Base-by-base conservation (phyloP, 2,329 filamentous ascomycete genomes). In the Penicillium hordei region DNA sequence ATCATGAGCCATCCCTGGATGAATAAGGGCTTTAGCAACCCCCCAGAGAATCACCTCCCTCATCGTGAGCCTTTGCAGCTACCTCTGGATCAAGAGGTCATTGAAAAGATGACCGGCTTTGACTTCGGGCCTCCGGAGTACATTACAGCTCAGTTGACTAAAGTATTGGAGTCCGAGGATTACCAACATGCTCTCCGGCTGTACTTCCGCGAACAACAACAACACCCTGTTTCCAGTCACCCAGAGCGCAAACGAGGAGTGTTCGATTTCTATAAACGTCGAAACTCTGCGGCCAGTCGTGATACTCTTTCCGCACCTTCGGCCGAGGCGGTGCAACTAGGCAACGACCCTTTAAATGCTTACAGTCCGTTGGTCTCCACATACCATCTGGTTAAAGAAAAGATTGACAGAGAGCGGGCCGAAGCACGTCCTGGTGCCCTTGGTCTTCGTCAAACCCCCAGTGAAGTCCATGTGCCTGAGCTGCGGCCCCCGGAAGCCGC, bases 1-100 rank as follows among this genome's bases (percentile, higher is more conserved):
- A 95, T 99, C 66, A 89, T 97, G 87, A 90, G 82, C 68, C 94
- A 99, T 71, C 90, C 92, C 1, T 99, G 94, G 94, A 92, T 97
- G 83, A 87, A 85, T 49, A 97, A 97, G 75, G 93, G 93, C 9
- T 97, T 92, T 74, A 89, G 83, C 68, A 86, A 85, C 2, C 87
- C 92, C 9, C 93, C 93, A 0, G 94, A 97, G 60, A 99, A 97
- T 69, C 91, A 90, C 63, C 81, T 99, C 2, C 93, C 93, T 4
- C 76, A 80, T 33, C 88, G 94, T 48, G 93, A 96, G 66, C 91
- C 94, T 2, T 75, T 97, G n/a, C 85, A 89, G 38, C 79, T 95
- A 15, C 93, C 93, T 6, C 79, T 99, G 10, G 93, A 97, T 70
- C 80, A 84, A 1, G 88, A 90, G 43, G 88, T 97, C 5, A 85